These are phyloP conservation scores for Amoeboaphelidium occidentale DNA, from an alignment of 371 early-diverging fungal species.

Conservation along the genomic window DNA sequence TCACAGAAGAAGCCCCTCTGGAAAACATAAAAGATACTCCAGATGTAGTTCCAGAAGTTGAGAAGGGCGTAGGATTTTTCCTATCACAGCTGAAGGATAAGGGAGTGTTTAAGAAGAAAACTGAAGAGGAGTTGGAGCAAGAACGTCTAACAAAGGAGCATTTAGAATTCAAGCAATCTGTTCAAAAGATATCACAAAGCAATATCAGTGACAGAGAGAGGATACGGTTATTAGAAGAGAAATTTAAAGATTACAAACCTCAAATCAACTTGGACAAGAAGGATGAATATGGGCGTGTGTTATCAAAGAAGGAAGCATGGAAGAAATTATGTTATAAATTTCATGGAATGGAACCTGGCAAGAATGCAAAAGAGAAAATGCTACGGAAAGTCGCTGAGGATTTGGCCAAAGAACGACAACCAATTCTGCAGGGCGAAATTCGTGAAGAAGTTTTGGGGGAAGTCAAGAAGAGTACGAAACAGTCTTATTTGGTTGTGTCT, in stretches of 20 bases:
- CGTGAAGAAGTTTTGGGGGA: no score
- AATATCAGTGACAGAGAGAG: conserved; percentile 14
- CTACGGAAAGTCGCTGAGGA: conserved; percentile 56
- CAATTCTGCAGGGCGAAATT: no score
- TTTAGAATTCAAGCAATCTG: conserved; percentile 4
- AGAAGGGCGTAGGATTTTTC: no score
- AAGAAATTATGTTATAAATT: conserved; percentile 74
- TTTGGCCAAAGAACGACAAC: no score
- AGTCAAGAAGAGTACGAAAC: no score
- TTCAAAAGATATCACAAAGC: background rate
- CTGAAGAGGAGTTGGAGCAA: conserved; percentile 22
- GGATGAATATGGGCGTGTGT: conserved; percentile 53
- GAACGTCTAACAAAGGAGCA: conserved; percentile 20
- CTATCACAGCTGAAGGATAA: no score
- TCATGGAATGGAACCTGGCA: conserved; percentile 79
- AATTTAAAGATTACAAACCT: conserved; percentile 72
- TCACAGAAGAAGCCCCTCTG: conserved; percentile 23
- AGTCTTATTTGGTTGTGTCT: no score
- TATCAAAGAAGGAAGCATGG: conserved; percentile 71
- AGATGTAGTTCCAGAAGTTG: conserved; percentile 9
- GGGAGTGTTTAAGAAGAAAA: conserved; percentile 9
- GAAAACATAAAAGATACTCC: conserved; percentile 9
- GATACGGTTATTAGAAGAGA: conserved; percentile 42
- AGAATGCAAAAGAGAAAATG: conserved; percentile 76
- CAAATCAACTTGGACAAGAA: conserved; percentile 66